Base-by-base conservation (phyloP, 495 filamentous ascomycete species). In the Podospora pseudopauciseta region DNA sequence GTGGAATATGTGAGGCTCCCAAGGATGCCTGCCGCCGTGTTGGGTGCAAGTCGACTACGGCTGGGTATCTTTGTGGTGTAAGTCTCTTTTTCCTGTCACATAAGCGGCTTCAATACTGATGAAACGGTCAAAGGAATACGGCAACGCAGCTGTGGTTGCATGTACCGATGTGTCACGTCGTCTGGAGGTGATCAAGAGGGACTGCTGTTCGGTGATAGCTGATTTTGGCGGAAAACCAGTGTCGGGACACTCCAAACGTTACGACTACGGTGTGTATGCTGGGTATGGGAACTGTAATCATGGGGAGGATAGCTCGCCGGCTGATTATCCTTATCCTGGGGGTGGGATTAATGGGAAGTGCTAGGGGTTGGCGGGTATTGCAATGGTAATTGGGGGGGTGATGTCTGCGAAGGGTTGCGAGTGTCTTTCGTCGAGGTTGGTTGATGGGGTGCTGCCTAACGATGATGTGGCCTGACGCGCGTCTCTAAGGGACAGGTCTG, bases 231-330 rank as follows among this genome's bases (percentile, higher is more conserved):
- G 30, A 32, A 32, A 32, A 32, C 30, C 30, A 5, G 30, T 32
- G 30, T 32, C 30, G 30, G 30, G 30, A 32, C 4, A 32, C 7
- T 5, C 7, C 30, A 32, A 23, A 3, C 19, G 23, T 23, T 2
- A 27, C 15, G 56, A 9, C 6, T 27, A 59, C 56, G 20, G 56
- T 16, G 56, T 59, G 2, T 59, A 18, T 16, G 56, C 26, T 59
- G 56, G 56, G 19, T 59, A 59, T 18, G 56, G 56, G 7, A 59
- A 59, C n/a, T 59, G 56, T 18, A 59, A 27, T 20, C 56, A 59
- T 15, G 56, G 19, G 26, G 16, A 4, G 16, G 56, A 59, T 27
- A 59, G 19, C 56, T 59, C 9, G 56, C 56, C 56, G 26, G 20
- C 18, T 20, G 3, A 18, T 4, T 59, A 59, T 15, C 56, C 19